Evolutionary conservation across 306 rosid species (phyloP), one percentile per base, ranked within the genome.

Genomic region (Geum urbanum): DNA sequence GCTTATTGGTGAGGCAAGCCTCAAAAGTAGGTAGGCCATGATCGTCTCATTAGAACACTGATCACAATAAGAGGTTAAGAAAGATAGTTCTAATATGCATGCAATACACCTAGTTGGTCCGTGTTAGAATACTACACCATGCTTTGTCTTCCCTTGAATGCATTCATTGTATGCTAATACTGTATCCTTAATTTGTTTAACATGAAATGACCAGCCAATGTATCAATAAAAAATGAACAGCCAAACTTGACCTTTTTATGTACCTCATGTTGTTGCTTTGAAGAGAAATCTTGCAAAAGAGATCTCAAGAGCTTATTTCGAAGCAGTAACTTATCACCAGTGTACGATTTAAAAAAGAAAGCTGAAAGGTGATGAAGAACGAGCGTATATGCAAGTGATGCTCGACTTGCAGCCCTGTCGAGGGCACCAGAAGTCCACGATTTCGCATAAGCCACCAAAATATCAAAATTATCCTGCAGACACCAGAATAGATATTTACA

Each of bases 361-460:
- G 86, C 81, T 14, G 92, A 92, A 72, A 92, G 90, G 85, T 92
- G 98, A 73, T 92, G 94, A 8, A 90, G 76, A 74, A 63, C 94
- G 39, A 92, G 64, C 37, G 81, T 73, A 74, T 81, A 84, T 59
- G 96, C 80, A 63, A 86, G 72, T n/a, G 97, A 82, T 79, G 86
- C 83, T 66, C 98, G 91, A 72, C 41, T 77, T 46, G 83, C 91
- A 80, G 98, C 89, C 78, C 85, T 88, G 71, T 90, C 95, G 19
- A 94, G 96, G 71, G 96, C 86, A 70, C 91, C 96, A 59, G 92
- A 85, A 73, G 75, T 81, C 98, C 98, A 94, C 4, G 98, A 81
- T 74, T 90, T 94, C 66, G 80, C 72, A 73, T 90, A 94, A 50
- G 88, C 96, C 81, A 85, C 91, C 86, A 94, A 80, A 72, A 90